These are phyloP conservation scores for Xylariaceae sp. DNA, from an alignment of 2,329 filamentous ascomycete genomes.

Conservation along the genomic window DNA sequence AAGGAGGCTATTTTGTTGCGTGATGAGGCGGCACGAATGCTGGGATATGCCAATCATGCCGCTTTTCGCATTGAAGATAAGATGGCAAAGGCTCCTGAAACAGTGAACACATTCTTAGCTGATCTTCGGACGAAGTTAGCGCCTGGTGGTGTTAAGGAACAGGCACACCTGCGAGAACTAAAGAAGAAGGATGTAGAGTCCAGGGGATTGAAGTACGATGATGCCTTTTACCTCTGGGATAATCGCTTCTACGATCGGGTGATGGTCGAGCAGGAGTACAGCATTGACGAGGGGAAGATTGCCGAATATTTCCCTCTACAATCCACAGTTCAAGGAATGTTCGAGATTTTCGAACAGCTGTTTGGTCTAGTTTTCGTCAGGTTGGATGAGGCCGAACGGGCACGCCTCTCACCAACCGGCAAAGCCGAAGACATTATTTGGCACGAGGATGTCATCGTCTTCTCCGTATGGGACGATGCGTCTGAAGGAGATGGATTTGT, in stretches of 20 bases:
- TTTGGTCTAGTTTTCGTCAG: slow-evolving; percentile 76
- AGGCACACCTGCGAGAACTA: slow-evolving; percentile 61
- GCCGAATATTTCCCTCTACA: slow-evolving; percentile 79
- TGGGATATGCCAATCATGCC: slow-evolving; percentile 73
- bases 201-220: slow-evolving; percentile 54
- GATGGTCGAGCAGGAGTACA: slow-evolving; percentile 75
- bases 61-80: slow-evolving; percentile 72
- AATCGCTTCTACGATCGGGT: slow-evolving; percentile 73
- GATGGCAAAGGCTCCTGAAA: slow-evolving; percentile 74
- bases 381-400: slow-evolving; percentile 60
- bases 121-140: slow-evolving; percentile 63
- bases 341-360: slow-evolving; percentile 76
- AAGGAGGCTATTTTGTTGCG: slow-evolving; percentile 68
- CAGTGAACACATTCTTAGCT: slow-evolving; percentile 65
- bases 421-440: slow-evolving; percentile 68
- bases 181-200: slow-evolving; percentile 65
- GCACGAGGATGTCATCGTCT: slow-evolving; percentile 79
- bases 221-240: slow-evolving; percentile 78
- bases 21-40: slow-evolving; percentile 69
- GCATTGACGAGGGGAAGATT: slow-evolving; percentile 72
- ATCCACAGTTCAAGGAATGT: slow-evolving; percentile 69
- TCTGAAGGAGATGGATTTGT: slow-evolving; percentile 66
- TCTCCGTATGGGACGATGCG: slow-evolving; percentile 76
- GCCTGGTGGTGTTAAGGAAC: slow-evolving; percentile 65
- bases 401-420: slow-evolving; percentile 58